A percentile compares a stretch with the other conserved stretches of the same genome.
Evolutionary conservation across 176 grass and related monocot species (phyloP).

Genomic region (Bonia amplexicaulis): DNA sequence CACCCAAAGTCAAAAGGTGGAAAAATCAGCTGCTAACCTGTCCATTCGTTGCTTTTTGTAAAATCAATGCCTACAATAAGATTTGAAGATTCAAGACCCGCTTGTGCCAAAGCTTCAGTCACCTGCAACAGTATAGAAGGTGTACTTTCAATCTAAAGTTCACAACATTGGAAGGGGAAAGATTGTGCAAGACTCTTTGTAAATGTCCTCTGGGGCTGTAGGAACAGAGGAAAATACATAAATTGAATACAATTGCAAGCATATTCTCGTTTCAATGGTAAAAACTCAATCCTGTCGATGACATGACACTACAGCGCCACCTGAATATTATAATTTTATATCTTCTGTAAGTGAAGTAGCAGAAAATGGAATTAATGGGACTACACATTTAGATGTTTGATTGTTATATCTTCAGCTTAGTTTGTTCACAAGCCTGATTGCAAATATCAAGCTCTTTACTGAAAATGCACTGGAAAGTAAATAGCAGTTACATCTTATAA

Average conservation of each 20-base stretch:
- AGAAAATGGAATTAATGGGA: background rate
- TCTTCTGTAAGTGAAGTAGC: background rate
- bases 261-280: background rate
- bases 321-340: background rate
- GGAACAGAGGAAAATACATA: background rate
- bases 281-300: background rate
- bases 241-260: background rate
- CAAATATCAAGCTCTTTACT: background rate
- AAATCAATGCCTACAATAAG: constrained; percentile 95
- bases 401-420: background rate
- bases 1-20: constrained; percentile 4
- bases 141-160: constrained; percentile 1
- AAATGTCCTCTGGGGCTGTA: background rate
- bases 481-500: background rate
- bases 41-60: constrained; percentile 97
- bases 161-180: background rate
- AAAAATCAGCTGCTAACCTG: constrained; percentile 54
- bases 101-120: constrained; percentile 78
- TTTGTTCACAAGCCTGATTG: background rate
- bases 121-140: constrained; percentile 44
- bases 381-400: background rate
- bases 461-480: constrained; percentile 22
- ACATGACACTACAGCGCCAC: background rate
- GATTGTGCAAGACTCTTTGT: background rate
- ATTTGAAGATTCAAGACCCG: constrained; percentile 93